phyloP scores from a whole-genome alignment of 768 basidiomycete genomes.

The Russula lepida region DNA sequence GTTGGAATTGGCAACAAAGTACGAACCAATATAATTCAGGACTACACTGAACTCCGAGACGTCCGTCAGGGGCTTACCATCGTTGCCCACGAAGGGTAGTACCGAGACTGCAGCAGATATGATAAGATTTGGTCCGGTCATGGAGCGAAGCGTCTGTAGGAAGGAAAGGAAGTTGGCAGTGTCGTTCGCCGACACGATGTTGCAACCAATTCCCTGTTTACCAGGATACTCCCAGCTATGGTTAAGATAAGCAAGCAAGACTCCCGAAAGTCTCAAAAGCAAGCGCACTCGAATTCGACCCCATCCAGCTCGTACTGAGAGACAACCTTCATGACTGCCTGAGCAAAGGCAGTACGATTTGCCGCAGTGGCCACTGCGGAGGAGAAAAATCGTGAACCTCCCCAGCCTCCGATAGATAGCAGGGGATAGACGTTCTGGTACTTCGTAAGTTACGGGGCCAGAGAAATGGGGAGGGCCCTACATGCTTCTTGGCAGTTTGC shows the following conservation, averaged over 20 bases:
- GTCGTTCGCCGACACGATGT: conserved; percentile 48
- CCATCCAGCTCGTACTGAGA: conserved; percentile 30
- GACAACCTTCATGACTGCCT: conserved; percentile 44
- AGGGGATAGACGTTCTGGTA: conserved; percentile 46
- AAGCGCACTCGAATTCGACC: neutral
- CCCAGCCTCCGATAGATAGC: conserved; percentile 65
- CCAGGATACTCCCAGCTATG: conserved; percentile 84
- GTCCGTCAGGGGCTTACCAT: conserved; percentile 53
- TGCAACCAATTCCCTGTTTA: conserved; percentile 60
- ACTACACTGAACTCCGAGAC: conserved; percentile 65
- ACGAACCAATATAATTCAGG: conserved; percentile 49
- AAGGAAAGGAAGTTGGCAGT: conserved; percentile 71
- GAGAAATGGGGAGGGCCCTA: conserved; percentile 18
- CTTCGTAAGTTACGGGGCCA: neutral
- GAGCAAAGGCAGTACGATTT: conserved; percentile 57
- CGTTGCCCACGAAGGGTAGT: conserved; percentile 38
- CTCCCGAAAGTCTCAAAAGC: neutral
- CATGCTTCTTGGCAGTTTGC: conserved; percentile 31
- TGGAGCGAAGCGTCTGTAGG: conserved; percentile 55
- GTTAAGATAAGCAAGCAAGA: neutral
- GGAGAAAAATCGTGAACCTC: conserved; percentile 56
- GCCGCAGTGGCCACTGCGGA: conserved; percentile 44
- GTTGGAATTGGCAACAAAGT: neutral
- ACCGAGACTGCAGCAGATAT: conserved; percentile 47
- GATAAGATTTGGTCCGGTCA: conserved; percentile 48